Percentiles rank a stretch among this genome's conserved stretches.
phyloP scores from a whole-genome alignment of 2,329 filamentous ascomycete genomes.

The Alternaria sp. region DNA sequence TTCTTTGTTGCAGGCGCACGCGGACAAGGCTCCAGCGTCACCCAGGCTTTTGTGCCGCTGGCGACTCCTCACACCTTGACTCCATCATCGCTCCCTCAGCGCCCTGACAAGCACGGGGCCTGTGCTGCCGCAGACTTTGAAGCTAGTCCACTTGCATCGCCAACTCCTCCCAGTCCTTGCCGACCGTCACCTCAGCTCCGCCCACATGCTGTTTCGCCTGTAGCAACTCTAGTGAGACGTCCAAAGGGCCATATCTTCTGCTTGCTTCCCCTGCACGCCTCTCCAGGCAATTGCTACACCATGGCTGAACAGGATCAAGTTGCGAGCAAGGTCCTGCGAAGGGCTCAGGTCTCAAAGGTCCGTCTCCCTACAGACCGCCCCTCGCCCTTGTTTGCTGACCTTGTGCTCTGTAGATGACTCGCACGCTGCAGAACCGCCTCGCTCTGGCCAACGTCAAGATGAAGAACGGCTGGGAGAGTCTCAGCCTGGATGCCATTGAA shows the following conservation, averaged over 20 bases:
- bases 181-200: slow-evolving; percentile 42
- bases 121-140: slow-evolving; percentile 35
- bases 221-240: slow-evolving; percentile 41
- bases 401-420: slow-evolving; percentile 74
- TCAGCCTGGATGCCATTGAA: slow-evolving; percentile 85
- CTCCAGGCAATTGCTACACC: slow-evolving; percentile 25
- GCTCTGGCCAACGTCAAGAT: slow-evolving; percentile 97
- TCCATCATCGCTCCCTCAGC: slow-evolving; percentile 16
- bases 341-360: slow-evolving; percentile 57
- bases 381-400: slow-evolving; percentile 38
- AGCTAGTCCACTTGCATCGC: slow-evolving; percentile 38
- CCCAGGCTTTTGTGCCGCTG: slow-evolving; percentile 16
- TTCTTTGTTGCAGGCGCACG: slow-evolving; percentile 23
- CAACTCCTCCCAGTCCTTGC: slow-evolving; percentile 42
- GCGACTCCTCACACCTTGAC: slow-evolving; percentile 19
- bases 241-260: slow-evolving; percentile 31
- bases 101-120: slow-evolving; percentile 32
- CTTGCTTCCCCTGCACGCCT: slow-evolving; percentile 13
- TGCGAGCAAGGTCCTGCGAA: slow-evolving; percentile 54
- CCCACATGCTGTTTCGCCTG: slow-evolving; percentile 36
- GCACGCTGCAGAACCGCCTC: slow-evolving; percentile 90
- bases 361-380: slow-evolving; percentile 24
- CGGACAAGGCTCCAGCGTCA: slow-evolving; percentile 34
- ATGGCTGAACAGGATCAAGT: slow-evolving; percentile 53
- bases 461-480: slow-evolving; percentile 91